A percentile compares a stretch with the other conserved stretches of the same genome.
Evolutionary conservation across 2,329 filamentous ascomycete species (phyloP).

Genomic region (Immersiporthe knoxdaviesiana): DNA sequence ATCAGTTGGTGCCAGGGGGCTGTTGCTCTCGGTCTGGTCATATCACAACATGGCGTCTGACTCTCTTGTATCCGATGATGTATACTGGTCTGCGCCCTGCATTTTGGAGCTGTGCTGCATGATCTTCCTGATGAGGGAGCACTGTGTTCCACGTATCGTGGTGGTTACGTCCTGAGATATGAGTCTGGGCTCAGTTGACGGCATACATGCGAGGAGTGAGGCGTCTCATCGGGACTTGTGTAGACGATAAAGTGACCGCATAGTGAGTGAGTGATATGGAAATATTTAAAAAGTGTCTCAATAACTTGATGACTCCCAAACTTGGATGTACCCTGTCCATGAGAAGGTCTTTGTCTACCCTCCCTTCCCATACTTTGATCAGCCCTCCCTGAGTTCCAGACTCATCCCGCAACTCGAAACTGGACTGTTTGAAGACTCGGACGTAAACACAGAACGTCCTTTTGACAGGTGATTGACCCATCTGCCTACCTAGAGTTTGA

Average conservation of each 20-base stretch:
- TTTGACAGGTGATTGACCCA: neutral
- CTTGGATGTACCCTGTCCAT: neutral
- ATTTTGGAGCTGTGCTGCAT: neutral
- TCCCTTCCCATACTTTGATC: neutral
- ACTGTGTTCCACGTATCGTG: neutral
- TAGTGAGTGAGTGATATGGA: neutral
- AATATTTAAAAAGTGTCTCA: neutral
- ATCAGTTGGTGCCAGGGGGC: neutral
- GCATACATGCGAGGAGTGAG: neutral
- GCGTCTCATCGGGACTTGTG: neutral
- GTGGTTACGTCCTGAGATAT: neutral
- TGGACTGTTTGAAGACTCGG: neutral
- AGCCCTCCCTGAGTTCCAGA: neutral
- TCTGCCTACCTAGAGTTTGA: neutral
- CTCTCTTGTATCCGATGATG: neutral
- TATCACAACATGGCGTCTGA: neutral
- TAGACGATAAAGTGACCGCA: neutral
- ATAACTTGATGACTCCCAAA: neutral
- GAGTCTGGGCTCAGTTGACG: neutral
- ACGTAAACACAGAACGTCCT: too few relatives aligned
- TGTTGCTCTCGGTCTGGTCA: neutral
- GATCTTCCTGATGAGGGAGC: neutral
- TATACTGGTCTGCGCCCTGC: neutral
- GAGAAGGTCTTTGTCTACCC: neutral
- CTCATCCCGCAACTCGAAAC: neutral